Conservation (phyloP, 805 yeast genomes). For the Lipomyces yamanashiensis region DNA sequence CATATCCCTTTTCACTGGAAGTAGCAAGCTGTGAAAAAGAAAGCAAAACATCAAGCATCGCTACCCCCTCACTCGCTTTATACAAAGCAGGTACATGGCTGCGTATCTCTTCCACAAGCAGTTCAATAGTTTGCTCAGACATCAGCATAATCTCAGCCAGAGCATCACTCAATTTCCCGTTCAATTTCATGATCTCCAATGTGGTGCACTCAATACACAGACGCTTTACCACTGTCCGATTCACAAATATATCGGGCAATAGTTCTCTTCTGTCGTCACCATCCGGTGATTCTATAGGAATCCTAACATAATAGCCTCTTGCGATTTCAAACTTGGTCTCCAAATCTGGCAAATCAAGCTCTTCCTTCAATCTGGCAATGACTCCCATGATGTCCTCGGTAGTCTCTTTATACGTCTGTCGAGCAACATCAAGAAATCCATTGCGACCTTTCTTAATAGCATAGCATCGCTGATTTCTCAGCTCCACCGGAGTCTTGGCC, state of each 20-base stretch:
- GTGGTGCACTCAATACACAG: conserved; percentile 50
- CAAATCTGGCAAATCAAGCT: conserved; percentile 39
- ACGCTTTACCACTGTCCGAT: conserved; percentile 40
- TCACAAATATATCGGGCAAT: conserved; percentile 48
- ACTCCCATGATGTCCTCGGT: conserved; percentile 47
- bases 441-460: conserved; percentile 53
- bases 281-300: conserved; percentile 28
- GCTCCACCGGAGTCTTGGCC: conserved; percentile 50
- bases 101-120: conserved; percentile 42
- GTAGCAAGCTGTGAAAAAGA: conserved; percentile 39
- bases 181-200: conserved; percentile 49
- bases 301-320: conserved; percentile 49
- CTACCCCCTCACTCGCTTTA: conserved; percentile 52
- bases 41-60: conserved; percentile 50
- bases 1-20: conserved; percentile 20
- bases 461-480: conserved; percentile 52
- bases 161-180: conserved; percentile 50
- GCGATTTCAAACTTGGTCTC: conserved; percentile 47
- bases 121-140: conserved; percentile 50
- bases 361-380: conserved; percentile 41
- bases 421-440: conserved; percentile 53
- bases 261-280: conserved; percentile 6
- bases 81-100: conserved; percentile 47
- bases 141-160: conserved; percentile 50
- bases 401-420: conserved; percentile 49